Evolutionary conservation across 805 yeast genomes (phyloP), one percentile per base, ranked within the genome.

Genomic region (Metschnikowia amazonensis): DNA sequence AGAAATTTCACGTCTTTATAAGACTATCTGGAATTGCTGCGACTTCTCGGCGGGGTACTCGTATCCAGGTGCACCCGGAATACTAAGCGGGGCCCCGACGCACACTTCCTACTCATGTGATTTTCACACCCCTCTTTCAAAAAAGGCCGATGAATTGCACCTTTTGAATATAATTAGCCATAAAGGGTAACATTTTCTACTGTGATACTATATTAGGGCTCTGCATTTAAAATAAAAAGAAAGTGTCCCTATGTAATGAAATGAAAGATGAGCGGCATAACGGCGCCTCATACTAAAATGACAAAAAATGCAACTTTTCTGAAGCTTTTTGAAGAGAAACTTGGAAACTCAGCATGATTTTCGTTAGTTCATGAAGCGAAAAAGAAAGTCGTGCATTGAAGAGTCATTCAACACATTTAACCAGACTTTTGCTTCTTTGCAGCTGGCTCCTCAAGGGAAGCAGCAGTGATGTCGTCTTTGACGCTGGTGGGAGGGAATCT

Each of bases 351-450:
- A 16, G 43, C 47, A 35, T 32, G 47, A 32, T 42, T 35, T 39
- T 39, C 42, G 46, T 45, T 17, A 34, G 37, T 32, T 32, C 34
- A 38, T 43, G 42, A 14, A 35, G 38, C 20, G n/a, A 34, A 34
- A 21, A 34, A 43, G 35, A 21, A 40, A 45, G 37, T 40, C 46
- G 29, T n/a, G 10, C 43, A 40, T 28, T 18, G 42, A 29, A 18
- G 43, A 44, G 40, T 38, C 48, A 28, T 25, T 35, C 42, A 21
- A 20, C 31, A 29, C 35, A 40, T 23, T 53, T 55, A 60, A 48
- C 57, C 64, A 33, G 63, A 46, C 51, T 63, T 69, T 57, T 68
- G 73, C 54, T 63, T 70, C 58, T 73, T 72, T 21, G 69, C 44
- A 38, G 61, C 69, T 42, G 69, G 72, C 51, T 64, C 68, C 16